Evolutionary conservation across 2,329 filamentous ascomycete species (phyloP), one percentile per base, ranked within the genome.

Genomic region (Fusarium pseudonygamai): DNA sequence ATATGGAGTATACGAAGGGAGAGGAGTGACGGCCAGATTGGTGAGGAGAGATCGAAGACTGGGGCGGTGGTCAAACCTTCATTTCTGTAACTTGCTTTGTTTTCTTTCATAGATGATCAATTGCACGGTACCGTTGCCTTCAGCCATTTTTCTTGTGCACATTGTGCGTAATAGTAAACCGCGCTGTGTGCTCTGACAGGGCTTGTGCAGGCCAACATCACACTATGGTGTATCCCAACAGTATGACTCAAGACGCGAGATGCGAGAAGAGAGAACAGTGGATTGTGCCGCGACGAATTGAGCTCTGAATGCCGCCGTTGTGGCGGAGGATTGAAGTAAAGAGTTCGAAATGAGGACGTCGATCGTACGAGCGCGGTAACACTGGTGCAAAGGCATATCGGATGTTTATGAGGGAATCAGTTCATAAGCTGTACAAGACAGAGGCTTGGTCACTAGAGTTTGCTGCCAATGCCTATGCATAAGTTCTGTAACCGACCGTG

Each of bases 281-380:
- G 28, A 64, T 26, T n/a, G 14, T 57, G 32, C 55, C 30, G 60
- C 30, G n/a, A 20, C 36, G 50, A 59, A 56, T 59, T 50, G 28
- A 36, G 22, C n/a, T 47, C 60, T 32, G n/a, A 52, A 28, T 16
- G 32, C n/a, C 18, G 52, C 46, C 37, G 49, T 16, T 32, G 53
- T 64, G 47, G 42, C 34, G 34, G 24, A 45, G 39, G 34, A 22
- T 47, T 47, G 26, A 57, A 50, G 39, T 16, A 34, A 43, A 46
- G 59, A 59, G 53, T 56, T 46, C 28, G 45, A 72, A 39, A n/a
- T 37, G 47, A 52, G 46, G 57, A 43, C 16, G 55, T 34, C 32
- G 43, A 74, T 72, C 52, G 55, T 69, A 62, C 49, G 68, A 72
- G 53, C 34, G 30, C 40, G 49, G 72, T 74, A 42, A 67, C 64